A percentile compares a stretch with the other conserved stretches of the same genome.
phyloP scores from a whole-genome alignment of 257 asterid species.

The Lavandula angustifolia region DNA sequence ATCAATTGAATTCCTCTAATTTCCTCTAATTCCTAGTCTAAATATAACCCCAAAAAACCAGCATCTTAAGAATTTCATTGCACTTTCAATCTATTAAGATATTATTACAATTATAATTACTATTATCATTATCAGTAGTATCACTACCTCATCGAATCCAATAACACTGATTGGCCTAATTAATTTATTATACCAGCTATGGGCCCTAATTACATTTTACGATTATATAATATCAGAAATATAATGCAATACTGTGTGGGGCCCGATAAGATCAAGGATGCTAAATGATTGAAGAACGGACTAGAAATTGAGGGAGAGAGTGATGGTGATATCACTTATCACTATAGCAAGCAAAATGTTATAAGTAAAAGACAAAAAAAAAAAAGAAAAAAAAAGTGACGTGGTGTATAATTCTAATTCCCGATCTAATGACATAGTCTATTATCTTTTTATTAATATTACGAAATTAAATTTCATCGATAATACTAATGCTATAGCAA shows the following conservation, averaged over 20 bases:
- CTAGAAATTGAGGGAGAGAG: constrained; percentile 35
- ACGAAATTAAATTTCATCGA: too few relatives aligned
- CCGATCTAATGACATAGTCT: too few relatives aligned
- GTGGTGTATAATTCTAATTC: background rate
- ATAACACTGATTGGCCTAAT: background rate
- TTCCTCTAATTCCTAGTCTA: too few relatives aligned
- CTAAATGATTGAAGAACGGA: constrained; percentile 48
- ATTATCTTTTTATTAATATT: too few relatives aligned
- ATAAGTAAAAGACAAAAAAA: constrained; percentile 6
- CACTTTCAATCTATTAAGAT: too few relatives aligned
- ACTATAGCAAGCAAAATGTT: constrained; percentile 35
- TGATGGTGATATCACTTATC: constrained; percentile 49
- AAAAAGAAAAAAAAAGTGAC: too few relatives aligned
- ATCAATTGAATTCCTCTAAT: background rate
- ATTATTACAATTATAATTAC: background rate
- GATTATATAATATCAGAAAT: background rate
- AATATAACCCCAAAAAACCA: background rate
- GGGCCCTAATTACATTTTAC: constrained; percentile 22
- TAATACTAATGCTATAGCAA: too few relatives aligned
- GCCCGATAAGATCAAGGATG: constrained; percentile 44
- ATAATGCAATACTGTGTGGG: constrained; percentile 29
- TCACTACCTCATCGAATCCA: constrained; percentile 22
- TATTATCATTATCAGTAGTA: background rate
- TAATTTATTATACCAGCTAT: constrained; percentile 8
- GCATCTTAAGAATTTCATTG: too few relatives aligned